Evolutionary conservation across 352 stramenopile genomes (phyloP), one percentile per base, ranked within the genome.

Genomic region (Globisporangium mamillatum): DNA sequence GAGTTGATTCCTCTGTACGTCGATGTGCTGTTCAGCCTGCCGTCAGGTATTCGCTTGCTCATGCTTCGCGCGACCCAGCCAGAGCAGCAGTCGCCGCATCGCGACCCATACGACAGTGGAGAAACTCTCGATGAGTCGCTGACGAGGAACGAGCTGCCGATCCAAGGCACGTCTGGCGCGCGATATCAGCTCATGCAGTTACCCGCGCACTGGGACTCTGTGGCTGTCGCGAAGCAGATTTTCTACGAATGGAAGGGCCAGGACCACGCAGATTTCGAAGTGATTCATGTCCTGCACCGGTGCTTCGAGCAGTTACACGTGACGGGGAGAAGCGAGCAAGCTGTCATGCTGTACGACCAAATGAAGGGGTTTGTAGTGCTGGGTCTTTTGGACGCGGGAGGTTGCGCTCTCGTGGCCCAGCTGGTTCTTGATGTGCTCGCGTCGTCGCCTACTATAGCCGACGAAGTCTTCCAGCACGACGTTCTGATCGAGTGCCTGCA

Each of bases 1-100:
- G 85, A 93, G 64, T 78, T 93, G 18, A 84, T 93, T 48, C 82
- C 85, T 56, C 70, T 92, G 20, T 95, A 89, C 44, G 76, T 91
- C 2, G 87, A 94, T 57, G 85, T 94, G 56, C 69, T 94, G 9
- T 73, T 90, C 29, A 92, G 82, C 22, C 50, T 94, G 1, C 80
- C 87, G 12, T 60, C 74, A 14, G 25, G 53, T 4, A 66, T 91
- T 56, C 78, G 81, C 20, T 67, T 69, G 14, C 46, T 68, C 46
- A 84, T 91, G 71, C 46, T 93, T 18, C 38, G 48, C 7, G 5
- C 32, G n/a, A 25, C 10, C 9, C 41, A 36, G 9, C 32, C 64
- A 29, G 67, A 70, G 9, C 38, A 46, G 38, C 38, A 18, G 38
- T 16, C 10, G 12, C 2, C 4, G 14, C 38, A 46, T 18, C 38